Evolutionary conservation across 176 grass and related monocot genomes (phyloP), one percentile per base, ranked within the genome.

Genomic region (Alloteropsis semialata): DNA sequence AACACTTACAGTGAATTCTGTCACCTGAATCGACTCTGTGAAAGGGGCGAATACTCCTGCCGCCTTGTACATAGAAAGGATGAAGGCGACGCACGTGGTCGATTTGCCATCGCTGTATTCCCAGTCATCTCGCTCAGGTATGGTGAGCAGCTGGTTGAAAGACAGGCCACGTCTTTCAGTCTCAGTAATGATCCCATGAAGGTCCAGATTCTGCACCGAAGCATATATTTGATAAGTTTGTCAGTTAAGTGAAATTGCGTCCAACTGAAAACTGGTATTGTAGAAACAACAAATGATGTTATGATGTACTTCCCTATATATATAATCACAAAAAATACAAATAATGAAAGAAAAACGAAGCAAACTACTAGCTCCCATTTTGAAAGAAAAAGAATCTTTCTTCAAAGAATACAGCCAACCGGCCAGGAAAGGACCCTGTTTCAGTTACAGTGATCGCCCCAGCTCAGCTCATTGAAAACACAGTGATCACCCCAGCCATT

Each of bases 1-100:
- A n/a, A n/a, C n/a, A n/a, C 96, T 93, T 91, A 93, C 92, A 9
- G 96, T 98, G 96, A 98, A 98, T 49, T 98, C 96, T 1, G 96
- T 93, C 46, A 98, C 96, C 86, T 98, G 92, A 60, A 98, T 95
- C 6, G 96, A 95, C 10, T 92, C 89, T 0, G 89, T 87, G 74
- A 87, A 89, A 15, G 96, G 92, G 3, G 78, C 79, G 43, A 98
- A 95, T 19, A 98, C 72, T n/a, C 96, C 92, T 6, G 92, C 92
- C 56, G 91, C 89, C 75, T 98, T 98, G 76, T 95, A 98, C 87
- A 98, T 92, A 3, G 90, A 78, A 25, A 98, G 92, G 51, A 98
- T 81, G 81, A 98, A 98, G 57, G 92, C 92, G 2, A 98, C 92
- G 16, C 96, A 98, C 7, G 91, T 98, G 5, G 96, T 98, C 3